phyloP scores from a whole-genome alignment of 495 filamentous ascomycete genomes.

The Penicillium robsamsonii region DNA sequence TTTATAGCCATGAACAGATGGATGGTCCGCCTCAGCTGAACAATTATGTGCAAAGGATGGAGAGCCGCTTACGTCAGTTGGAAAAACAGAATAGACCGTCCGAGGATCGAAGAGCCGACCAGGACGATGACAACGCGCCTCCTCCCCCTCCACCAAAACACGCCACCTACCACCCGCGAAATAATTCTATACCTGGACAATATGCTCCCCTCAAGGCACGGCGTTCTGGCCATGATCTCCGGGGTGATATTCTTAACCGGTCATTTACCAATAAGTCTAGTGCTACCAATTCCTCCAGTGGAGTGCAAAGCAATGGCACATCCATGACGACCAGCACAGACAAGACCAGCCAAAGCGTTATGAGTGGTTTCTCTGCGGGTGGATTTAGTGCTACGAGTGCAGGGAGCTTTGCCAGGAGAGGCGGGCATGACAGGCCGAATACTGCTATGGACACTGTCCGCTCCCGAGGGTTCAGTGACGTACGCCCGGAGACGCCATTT shows the following conservation, averaged over 20 bases:
- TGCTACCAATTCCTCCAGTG: constrained; percentile 70
- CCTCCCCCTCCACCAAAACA: constrained; percentile 65
- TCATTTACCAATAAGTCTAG: constrained; percentile 86
- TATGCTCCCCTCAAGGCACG: constrained; percentile 52
- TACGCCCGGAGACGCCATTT: constrained; percentile 67
- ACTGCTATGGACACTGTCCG: constrained; percentile 50
- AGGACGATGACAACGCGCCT: constrained; percentile 51
- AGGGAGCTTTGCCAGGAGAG: constrained; percentile 78
- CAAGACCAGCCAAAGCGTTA: constrained; percentile 77
- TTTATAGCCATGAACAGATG: constrained; percentile 46
- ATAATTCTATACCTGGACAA: constrained; percentile 45
- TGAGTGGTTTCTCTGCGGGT: constrained; percentile 89
- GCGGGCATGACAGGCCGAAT: constrained; percentile 45
- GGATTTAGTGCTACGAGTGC: constrained; percentile 94
- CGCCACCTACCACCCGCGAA: constrained; percentile 40
- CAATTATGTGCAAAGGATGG: constrained; percentile 88
- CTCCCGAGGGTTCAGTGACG: constrained; percentile 46
- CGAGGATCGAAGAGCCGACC: constrained; percentile 34
- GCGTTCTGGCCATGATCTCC: constrained; percentile 82
- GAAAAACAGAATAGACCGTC: constrained; percentile 57
- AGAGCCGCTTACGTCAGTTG: constrained; percentile 70
- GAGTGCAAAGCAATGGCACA: constrained; percentile 68
- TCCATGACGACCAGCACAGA: constrained; percentile 70
- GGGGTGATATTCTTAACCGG: constrained; percentile 64
- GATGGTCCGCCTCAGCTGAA: constrained; percentile 67